phyloP scores from a whole-genome alignment of 169 alveolate species.

The Fabrea salina region DNA sequence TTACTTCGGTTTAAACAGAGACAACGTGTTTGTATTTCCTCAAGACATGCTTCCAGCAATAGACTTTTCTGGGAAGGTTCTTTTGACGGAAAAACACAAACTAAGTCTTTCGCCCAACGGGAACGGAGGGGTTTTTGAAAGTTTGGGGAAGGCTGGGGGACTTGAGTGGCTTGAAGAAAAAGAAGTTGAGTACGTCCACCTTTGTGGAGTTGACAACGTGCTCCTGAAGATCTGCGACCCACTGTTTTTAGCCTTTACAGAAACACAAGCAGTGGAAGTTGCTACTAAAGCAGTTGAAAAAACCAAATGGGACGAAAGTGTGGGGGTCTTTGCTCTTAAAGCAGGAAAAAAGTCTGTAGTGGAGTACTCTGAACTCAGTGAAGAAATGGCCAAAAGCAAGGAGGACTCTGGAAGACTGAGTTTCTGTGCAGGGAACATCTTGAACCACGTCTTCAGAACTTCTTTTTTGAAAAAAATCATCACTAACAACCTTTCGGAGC shows the following conservation, averaged over 20 bases:
- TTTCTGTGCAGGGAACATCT: slow-evolving; percentile 59
- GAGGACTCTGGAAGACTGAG: slow-evolving; percentile 36
- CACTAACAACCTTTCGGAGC: slow-evolving; percentile 24
- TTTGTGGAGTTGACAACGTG: slow-evolving; percentile 83
- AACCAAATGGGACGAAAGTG: slow-evolving; percentile 34
- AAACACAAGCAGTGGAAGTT: slow-evolving; percentile 43
- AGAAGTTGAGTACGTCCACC: slow-evolving; percentile 69
- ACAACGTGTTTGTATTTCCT: slow-evolving; percentile 66
- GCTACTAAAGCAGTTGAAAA: slow-evolving; percentile 56
- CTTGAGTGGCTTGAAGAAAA: slow-evolving; percentile 58
- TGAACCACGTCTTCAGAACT: slow-evolving; percentile 55
- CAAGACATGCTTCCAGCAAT: slow-evolving; percentile 81
- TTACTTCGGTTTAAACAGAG: slow-evolving; percentile 70
- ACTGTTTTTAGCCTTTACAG: slow-evolving; percentile 70
- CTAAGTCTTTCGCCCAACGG: slow-evolving; percentile 82
- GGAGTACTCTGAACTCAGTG: slow-evolving; percentile 74
- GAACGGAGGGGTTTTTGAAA: slow-evolving; percentile 85
- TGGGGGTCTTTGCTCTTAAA: slow-evolving; percentile 37
- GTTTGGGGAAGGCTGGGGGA: slow-evolving; percentile 54
- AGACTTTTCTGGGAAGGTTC: slow-evolving; percentile 66
- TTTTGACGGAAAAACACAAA: slow-evolving; percentile 46
- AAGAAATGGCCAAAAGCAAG: slow-evolving; percentile 35
- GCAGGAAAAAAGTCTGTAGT: slow-evolving; percentile 54
- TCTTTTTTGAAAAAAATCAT: slow-evolving; percentile 36
- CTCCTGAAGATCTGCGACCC: slow-evolving; percentile 84